Evolutionary conservation across 202 grass and related monocot genomes (phyloP).

Genomic region (Setaria viridis): DNA sequence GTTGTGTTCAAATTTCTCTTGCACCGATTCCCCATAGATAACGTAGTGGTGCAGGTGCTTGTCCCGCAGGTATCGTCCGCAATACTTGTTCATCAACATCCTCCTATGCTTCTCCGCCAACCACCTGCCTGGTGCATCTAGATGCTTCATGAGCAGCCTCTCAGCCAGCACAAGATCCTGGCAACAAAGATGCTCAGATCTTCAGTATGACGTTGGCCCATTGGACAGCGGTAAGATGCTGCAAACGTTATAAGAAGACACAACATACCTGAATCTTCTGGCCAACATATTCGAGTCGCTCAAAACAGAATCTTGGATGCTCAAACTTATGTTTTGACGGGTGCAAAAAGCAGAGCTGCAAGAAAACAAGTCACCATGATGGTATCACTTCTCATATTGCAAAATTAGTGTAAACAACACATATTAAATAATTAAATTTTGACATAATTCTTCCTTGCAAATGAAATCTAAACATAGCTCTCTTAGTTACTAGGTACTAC

Average conservation of each 20-base stretch:
- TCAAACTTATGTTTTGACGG: slow-evolving; percentile 97
- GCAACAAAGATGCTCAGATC: slow-evolving; percentile 23
- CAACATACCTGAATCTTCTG: slow-evolving; percentile 95
- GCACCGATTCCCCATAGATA: slow-evolving; percentile 79
- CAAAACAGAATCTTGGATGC: slow-evolving; percentile 98
- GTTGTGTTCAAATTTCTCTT: slow-evolving; percentile 93
- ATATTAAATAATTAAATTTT: background rate
- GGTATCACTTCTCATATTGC: background rate
- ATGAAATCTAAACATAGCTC: background rate
- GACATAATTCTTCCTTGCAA: background rate
- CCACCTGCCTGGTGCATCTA: slow-evolving; percentile 93
- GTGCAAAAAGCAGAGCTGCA: slow-evolving; percentile 89
- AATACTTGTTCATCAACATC: slow-evolving; percentile 95
- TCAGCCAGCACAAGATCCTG: slow-evolving; percentile 98
- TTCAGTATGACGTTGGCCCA: slow-evolving; percentile 19
- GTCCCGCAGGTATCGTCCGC: slow-evolving; percentile 86
- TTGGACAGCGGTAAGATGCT: background rate
- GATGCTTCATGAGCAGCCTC: slow-evolving; percentile 97
- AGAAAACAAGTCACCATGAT: background rate
- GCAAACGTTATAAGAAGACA: background rate
- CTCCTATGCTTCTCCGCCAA: slow-evolving; percentile 88
- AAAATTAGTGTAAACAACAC: background rate
- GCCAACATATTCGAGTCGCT: slow-evolving; percentile 91
- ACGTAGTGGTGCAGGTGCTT: slow-evolving; percentile 86
- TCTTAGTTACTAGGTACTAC: background rate